A percentile compares a stretch with the other conserved stretches of the same genome.
These are phyloP conservation scores for Pseudogymnoascus pannorum DNA, from an alignment of 2,329 filamentous ascomycete genomes.

Conservation along the genomic window DNA sequence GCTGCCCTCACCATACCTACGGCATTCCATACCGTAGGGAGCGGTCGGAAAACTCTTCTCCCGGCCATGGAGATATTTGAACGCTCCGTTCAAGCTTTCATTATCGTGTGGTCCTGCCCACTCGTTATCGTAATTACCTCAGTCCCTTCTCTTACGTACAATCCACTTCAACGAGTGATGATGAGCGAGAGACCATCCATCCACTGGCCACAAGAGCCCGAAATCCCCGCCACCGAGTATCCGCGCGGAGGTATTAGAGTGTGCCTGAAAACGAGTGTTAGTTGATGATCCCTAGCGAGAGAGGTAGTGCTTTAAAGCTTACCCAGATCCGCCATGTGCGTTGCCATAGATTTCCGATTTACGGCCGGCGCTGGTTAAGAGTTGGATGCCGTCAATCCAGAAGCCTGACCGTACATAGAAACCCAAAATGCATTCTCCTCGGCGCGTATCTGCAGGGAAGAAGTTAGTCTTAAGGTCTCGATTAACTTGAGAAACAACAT, in stretches of 20 bases:
- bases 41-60: not conserved
- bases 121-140: not conserved
- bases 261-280: constrained; percentile 47
- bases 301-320: constrained; percentile 33
- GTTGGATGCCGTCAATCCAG: constrained; percentile 84
- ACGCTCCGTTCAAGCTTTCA: not conserved
- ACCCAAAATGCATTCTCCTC: constrained; percentile 79
- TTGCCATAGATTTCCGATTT: constrained; percentile 84
- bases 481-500: constrained; percentile 28
- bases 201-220: constrained; percentile 74
- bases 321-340: constrained; percentile 71
- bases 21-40: not conserved
- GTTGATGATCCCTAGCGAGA: not conserved
- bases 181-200: constrained; percentile 81
- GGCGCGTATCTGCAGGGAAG: constrained; percentile 57
- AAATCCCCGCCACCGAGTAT: constrained; percentile 80
- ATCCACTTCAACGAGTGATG: constrained; percentile 52
- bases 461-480: constrained; percentile 9
- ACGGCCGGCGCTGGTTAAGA: constrained; percentile 82
- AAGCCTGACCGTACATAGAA: constrained; percentile 74
- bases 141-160: not conserved
- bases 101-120: not conserved
- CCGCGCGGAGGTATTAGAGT: constrained; percentile 83
- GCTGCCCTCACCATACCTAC: not conserved
- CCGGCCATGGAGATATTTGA: not conserved